Evolutionary conservation across 495 filamentous ascomycete species (phyloP).

Genomic region (Aspergillus ostianus): DNA sequence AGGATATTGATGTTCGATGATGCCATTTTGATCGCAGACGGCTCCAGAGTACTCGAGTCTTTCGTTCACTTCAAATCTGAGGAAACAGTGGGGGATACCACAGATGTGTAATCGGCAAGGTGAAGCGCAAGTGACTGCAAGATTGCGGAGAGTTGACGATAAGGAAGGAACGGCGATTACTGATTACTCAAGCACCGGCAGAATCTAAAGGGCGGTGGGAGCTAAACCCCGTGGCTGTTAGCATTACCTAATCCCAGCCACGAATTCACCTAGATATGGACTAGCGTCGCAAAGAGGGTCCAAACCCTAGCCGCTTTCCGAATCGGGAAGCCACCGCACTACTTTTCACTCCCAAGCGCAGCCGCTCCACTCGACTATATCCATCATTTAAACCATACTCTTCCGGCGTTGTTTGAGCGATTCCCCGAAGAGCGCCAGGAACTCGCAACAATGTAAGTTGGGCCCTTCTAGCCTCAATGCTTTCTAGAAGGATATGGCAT

Average conservation of each 20-base stretch:
- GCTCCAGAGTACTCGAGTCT: background rate
- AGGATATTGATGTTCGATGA: slow-evolving; percentile 69
- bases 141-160: background rate
- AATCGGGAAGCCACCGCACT: slow-evolving; percentile 28
- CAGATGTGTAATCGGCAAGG: background rate
- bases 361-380: slow-evolving; percentile 38
- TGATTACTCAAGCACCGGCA: background rate
- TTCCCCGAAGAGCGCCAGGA: slow-evolving; percentile 59
- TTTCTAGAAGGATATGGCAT: slow-evolving; percentile 2
- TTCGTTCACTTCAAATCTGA: background rate
- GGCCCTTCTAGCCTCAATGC: background rate
- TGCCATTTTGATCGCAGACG: slow-evolving; percentile 29
- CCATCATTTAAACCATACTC: slow-evolving; percentile 41
- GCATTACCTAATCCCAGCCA: too few species aligned
- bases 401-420: slow-evolving; percentile 52
- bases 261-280: slow-evolving; percentile 18
- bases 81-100: background rate
- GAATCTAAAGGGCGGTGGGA: too few species aligned
- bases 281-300: background rate
- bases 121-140: background rate
- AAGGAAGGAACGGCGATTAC: background rate
- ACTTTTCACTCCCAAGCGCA: slow-evolving; percentile 36
- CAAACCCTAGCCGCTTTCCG: slow-evolving; percentile 34
- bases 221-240: too few species aligned
- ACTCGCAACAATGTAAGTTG: slow-evolving; percentile 57